A percentile compares a stretch with the other conserved stretches of the same genome.
Conservation (phyloP, 768 basidiomycete genomes). For the Xanthoconium purpureum region DNA sequence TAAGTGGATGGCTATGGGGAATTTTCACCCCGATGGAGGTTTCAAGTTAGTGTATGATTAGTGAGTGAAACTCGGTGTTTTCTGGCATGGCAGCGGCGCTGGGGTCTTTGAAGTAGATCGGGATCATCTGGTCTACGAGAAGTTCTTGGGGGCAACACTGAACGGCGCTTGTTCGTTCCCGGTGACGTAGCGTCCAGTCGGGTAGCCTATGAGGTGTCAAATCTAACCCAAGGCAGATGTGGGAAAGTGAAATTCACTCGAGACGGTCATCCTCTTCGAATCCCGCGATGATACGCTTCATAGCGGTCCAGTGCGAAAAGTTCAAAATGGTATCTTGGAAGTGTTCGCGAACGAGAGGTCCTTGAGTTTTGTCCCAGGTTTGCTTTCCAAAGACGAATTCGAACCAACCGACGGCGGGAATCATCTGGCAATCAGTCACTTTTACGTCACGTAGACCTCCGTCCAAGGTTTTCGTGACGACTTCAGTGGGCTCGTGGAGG, state of each 20-base stretch:
- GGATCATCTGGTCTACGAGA: slow-evolving; percentile 1
- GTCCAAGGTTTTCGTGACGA: too few species aligned
- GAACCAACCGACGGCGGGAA: background rate
- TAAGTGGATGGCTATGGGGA: too few species aligned
- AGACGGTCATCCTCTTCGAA: background rate
- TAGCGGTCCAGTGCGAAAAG: slow-evolving; percentile 2
- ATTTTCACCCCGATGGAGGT: too few species aligned
- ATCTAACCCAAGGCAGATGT: background rate
- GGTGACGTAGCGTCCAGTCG: background rate
- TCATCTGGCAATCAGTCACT: slow-evolving; percentile 2
- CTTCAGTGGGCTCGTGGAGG: too few species aligned
- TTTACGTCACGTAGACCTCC: background rate
- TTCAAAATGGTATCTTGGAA: slow-evolving; percentile 4
- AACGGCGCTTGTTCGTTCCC: background rate
- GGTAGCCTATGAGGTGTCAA: background rate
- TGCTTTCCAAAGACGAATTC: background rate
- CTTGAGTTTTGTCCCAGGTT: background rate
- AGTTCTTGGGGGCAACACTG: background rate
- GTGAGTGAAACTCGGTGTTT: background rate
- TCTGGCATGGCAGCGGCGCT: background rate
- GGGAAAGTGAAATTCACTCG: background rate
- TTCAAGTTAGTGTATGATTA: too few species aligned
- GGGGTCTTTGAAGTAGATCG: slow-evolving; percentile 4
- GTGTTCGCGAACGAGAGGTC: background rate
- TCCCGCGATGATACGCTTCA: background rate